Conservation (phyloP, 2,329 filamentous ascomycete genomes). For the Aspergillus brunneoviolaceus region DNA sequence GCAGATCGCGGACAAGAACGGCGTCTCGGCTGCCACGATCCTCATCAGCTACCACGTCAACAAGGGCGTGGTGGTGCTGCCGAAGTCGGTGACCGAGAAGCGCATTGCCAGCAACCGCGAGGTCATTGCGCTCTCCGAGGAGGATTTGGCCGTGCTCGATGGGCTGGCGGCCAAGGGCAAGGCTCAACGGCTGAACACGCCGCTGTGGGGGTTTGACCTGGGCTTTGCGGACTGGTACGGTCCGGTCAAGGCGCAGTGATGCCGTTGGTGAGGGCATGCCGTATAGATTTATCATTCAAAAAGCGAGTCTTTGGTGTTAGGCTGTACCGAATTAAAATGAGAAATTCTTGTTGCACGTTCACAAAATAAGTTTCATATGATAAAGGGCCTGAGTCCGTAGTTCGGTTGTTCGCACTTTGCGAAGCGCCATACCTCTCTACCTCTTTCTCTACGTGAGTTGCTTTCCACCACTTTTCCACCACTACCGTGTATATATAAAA, state of each 20-base stretch:
- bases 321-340: too few species aligned
- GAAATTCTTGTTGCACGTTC: too few species aligned
- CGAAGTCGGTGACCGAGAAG: conserved; percentile 4
- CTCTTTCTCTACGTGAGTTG: too few species aligned
- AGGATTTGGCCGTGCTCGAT: conserved; percentile 27
- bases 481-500: too few species aligned
- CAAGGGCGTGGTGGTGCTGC: conserved; percentile 3
- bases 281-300: too few species aligned
- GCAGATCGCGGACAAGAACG: conserved; percentile 2
- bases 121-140: background rate
- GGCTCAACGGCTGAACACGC: conserved; percentile 36
- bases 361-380: too few species aligned
- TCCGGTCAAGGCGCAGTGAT: background rate
- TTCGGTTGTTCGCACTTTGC: too few species aligned
- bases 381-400: too few species aligned
- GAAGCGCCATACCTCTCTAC: too few species aligned
- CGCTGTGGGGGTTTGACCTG: conserved; percentile 34
- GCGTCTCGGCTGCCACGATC: conserved; percentile 1
- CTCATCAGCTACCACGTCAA: conserved; percentile 11
- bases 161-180: conserved; percentile 32
- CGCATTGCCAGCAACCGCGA: conserved; percentile 2
- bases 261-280: too few species aligned
- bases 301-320: too few species aligned
- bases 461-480: too few species aligned
- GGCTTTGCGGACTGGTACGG: conserved; percentile 30